phyloP scores from a whole-genome alignment of 345 rosid species.

The Salix viminalis region DNA sequence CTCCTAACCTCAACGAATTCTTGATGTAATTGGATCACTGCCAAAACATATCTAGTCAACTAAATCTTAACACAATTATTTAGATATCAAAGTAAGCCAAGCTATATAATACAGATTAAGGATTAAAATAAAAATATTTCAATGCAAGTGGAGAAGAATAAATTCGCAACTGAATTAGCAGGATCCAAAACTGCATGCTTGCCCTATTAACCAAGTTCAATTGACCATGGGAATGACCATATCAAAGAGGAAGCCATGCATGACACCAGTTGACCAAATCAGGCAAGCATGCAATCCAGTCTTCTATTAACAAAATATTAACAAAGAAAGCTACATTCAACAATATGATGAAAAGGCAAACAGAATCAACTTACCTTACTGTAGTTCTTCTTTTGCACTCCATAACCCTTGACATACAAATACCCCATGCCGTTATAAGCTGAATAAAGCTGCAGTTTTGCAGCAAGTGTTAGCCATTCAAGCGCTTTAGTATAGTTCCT shows the following conservation, averaged over 20 bases:
- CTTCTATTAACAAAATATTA: background rate
- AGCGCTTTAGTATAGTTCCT: slow-evolving; percentile 91
- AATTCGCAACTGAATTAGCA: background rate
- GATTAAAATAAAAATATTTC: background rate
- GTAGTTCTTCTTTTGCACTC: slow-evolving; percentile 90
- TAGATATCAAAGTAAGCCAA: background rate
- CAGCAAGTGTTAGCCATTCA: slow-evolving; percentile 88
- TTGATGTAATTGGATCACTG: background rate
- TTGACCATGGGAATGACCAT: background rate
- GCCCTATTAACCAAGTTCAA: background rate
- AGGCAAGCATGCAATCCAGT: background rate
- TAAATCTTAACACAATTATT: background rate
- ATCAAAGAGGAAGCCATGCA: background rate
- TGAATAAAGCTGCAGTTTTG: slow-evolving; percentile 69
- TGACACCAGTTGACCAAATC: background rate
- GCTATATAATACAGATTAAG: background rate
- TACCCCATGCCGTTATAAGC: slow-evolving; percentile 97
- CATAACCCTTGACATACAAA: slow-evolving; percentile 92
- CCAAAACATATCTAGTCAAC: background rate
- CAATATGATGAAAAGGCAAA: background rate
- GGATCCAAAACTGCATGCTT: background rate
- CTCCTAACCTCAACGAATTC: background rate
- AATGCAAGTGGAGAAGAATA: background rate
- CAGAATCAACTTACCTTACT: slow-evolving; percentile 55
- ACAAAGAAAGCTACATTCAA: background rate